Conservation (phyloP, 108 stramenopile species). For the Stephanodiscus triporus region DNA sequence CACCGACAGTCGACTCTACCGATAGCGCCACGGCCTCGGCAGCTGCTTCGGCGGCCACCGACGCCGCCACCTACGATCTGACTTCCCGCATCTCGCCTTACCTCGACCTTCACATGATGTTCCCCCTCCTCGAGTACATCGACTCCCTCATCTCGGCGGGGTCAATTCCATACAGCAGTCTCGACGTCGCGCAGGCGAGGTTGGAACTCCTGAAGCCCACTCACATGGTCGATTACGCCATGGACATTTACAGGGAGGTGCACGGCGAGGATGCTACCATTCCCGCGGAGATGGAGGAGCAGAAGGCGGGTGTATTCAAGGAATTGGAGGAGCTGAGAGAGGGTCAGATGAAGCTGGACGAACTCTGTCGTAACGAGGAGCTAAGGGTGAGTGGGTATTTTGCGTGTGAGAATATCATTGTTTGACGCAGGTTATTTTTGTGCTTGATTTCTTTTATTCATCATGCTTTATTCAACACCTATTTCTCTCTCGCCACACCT, state of each 20-base stretch:
- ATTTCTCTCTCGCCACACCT: slow-evolving; percentile 9
- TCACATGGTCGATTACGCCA: slow-evolving; percentile 94
- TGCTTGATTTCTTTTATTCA: background rate
- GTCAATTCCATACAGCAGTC: slow-evolving; percentile 58
- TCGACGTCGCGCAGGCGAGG: slow-evolving; percentile 83
- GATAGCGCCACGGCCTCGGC: slow-evolving; percentile 1
- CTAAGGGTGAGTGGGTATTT: slow-evolving; percentile 65
- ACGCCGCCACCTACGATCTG: slow-evolving; percentile 69
- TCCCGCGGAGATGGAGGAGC: slow-evolving; percentile 80
- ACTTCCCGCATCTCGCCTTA: slow-evolving; percentile 85
- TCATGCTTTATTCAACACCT: slow-evolving; percentile 9
- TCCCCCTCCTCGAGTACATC: slow-evolving; percentile 92
- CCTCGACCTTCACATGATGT: slow-evolving; percentile 96
- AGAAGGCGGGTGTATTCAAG: slow-evolving; percentile 70
- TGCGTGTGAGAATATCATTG: background rate
- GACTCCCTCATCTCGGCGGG: slow-evolving; percentile 73
- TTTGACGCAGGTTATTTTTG: background rate
- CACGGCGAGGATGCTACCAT: slow-evolving; percentile 59
- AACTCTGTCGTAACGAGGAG: slow-evolving; percentile 75
- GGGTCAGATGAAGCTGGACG: slow-evolving; percentile 67
- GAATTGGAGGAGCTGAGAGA: slow-evolving; percentile 79
- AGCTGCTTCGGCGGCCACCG: slow-evolving; percentile 23
- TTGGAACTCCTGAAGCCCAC: slow-evolving; percentile 81
- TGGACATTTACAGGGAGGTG: slow-evolving; percentile 81
- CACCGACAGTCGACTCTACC: slow-evolving; percentile 1